Base-by-base conservation (phyloP, 116 monocot genomes). In the Phalaenopsis hybrid region DNA sequence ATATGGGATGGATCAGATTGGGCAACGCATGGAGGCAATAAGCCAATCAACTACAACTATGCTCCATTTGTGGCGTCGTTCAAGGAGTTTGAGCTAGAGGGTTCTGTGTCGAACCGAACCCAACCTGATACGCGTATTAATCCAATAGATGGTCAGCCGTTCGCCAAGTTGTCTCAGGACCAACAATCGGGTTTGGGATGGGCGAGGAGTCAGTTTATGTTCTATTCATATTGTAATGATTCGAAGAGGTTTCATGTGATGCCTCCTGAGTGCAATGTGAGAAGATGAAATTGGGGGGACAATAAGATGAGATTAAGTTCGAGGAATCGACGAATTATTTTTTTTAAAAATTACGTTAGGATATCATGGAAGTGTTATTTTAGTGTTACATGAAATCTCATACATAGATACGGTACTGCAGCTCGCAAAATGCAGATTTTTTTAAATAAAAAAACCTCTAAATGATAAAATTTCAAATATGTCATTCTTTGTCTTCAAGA, bases 191-290 rank as follows among this genome's bases (percentile, higher is more conserved):
- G 85, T 61, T 81, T 88, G 91, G 57, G 82, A 16, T 88, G 88
- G 91, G 88, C 48, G 4, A 86, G 88, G 51, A 57, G 72, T 8
- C 77, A 55, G 75, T 91, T 91, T 79, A 86, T 91, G 91, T 84
- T 91, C 72, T 91, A 91, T 63, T 88, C 91, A 45, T 88, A 91
- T 79, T 91, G 91, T 78, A 78, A 77, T 10, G 91, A 91, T 83
- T 44, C 48, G 2, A 78, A 61, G 5, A 90, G 88, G 70, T 87
- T 85, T 34, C 25, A 57, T 50, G 80, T 83, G 8, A 41, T 83
- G 65, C 88, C 88, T 51, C 82, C 82, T 20, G 88, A 82, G 50
- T 88, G 80, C 74, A 79, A 31, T 73, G 65, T 13, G 59, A 59
- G 59, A 59, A n/a, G 13, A 5, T 59, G 59, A 59, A n/a, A 59